Conservation (phyloP, 495 filamentous ascomycete genomes). For the Oleoguttula mirabilis region DNA sequence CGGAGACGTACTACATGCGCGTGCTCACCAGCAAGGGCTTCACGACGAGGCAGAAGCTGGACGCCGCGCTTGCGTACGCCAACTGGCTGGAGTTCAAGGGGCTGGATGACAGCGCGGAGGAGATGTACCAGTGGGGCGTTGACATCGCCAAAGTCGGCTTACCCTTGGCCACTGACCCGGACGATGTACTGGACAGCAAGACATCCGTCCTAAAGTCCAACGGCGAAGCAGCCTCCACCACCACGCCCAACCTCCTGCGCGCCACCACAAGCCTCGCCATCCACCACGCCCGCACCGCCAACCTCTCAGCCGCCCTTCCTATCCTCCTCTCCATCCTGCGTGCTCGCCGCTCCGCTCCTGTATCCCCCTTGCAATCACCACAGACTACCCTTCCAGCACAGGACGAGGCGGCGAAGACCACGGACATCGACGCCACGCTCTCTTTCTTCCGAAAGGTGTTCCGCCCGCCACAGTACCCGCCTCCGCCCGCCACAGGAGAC, state of each 20-base stretch:
- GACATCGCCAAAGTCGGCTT: slow-evolving; percentile 50
- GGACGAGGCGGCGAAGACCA: not conserved
- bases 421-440: slow-evolving; percentile 12
- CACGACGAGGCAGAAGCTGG: slow-evolving; percentile 56
- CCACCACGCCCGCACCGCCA: slow-evolving; percentile 55
- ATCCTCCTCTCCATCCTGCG: slow-evolving; percentile 76
- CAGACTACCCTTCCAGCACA: not conserved
- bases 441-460: slow-evolving; percentile 13
- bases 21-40: slow-evolving; percentile 69
- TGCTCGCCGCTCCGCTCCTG: slow-evolving; percentile 45
- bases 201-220: slow-evolving; percentile 49
- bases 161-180: slow-evolving; percentile 23
- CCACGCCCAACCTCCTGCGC: slow-evolving; percentile 59
- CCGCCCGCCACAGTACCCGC: slow-evolving; percentile 42
- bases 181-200: slow-evolving; percentile 44
- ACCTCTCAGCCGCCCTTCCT: slow-evolving; percentile 57
- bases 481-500: slow-evolving; percentile 52
- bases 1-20: slow-evolving; percentile 63
- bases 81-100: slow-evolving; percentile 73
- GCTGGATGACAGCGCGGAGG: slow-evolving; percentile 44
- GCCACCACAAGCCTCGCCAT: slow-evolving; percentile 66
- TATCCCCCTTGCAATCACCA: slow-evolving; percentile 10
- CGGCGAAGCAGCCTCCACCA: slow-evolving; percentile 37
- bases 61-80: slow-evolving; percentile 68
- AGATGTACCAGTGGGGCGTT: slow-evolving; percentile 61